Percentiles rank a stretch among this genome's conserved stretches.
Evolutionary conservation across 2,329 filamentous ascomycete genomes (phyloP).

Genomic region (Xylaria sp.): DNA sequence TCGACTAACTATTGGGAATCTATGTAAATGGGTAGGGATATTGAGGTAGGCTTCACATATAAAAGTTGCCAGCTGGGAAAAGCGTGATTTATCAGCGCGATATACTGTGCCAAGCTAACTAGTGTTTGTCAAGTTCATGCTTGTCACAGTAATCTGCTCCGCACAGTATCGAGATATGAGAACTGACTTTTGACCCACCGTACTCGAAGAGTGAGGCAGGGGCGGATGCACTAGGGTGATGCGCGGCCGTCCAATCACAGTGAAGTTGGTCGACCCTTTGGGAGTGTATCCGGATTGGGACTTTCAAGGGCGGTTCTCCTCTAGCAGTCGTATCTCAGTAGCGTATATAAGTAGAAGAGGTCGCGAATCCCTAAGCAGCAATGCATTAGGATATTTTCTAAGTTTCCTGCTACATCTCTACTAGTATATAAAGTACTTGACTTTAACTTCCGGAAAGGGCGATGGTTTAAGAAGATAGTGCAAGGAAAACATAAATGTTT

Average conservation of each 20-base stretch:
- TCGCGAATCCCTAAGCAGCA: neutral
- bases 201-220: slow-evolving; percentile 36
- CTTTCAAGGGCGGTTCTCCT: slow-evolving; percentile 19
- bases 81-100: slow-evolving; percentile 28
- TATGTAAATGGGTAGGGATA: neutral
- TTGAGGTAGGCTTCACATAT: neutral
- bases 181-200: slow-evolving; percentile 17
- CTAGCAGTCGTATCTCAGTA: neutral
- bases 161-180: slow-evolving; percentile 37
- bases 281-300: slow-evolving; percentile 50
- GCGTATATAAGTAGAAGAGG: neutral
- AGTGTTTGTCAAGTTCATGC: slow-evolving; percentile 5
- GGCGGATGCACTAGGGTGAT: slow-evolving; percentile 40
- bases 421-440: neutral
- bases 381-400: neutral
- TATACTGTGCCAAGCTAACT: slow-evolving; percentile 15
- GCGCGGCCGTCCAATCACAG: slow-evolving; percentile 45
- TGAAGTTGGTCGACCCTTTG: slow-evolving; percentile 46
- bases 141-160: slow-evolving; percentile 37
- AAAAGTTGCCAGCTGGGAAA: slow-evolving; percentile 23
- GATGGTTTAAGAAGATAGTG: neutral
- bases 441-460: neutral
- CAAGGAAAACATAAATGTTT: neutral
- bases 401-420: neutral
- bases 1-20: neutral